Conservation (phyloP, 1,139 yeast genomes). For the Blastobotrys raffinosifermentans region DNA sequence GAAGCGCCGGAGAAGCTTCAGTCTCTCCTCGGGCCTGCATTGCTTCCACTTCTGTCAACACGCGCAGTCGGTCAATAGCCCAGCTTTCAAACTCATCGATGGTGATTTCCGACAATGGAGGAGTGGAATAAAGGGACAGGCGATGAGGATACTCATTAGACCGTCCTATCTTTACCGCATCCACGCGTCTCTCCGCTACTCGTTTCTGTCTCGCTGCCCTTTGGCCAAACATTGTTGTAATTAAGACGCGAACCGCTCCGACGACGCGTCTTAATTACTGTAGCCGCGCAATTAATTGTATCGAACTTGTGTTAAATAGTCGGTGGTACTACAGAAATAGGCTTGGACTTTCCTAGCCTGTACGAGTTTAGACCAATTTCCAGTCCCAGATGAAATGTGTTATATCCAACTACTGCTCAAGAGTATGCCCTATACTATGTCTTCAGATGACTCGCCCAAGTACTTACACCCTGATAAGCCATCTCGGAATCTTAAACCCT, state of each 20-base stretch:
- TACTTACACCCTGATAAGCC: too few relatives aligned
- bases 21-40: slow-evolving; percentile 49
- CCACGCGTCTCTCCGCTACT: slow-evolving; percentile 68
- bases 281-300: too few relatives aligned
- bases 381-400: too few relatives aligned
- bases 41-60: slow-evolving; percentile 74
- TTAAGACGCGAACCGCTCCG: neutral
- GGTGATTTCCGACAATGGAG: slow-evolving; percentile 82
- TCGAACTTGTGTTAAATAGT: slow-evolving; percentile 1
- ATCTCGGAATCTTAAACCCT: too few relatives aligned
- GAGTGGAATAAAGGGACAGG: slow-evolving; percentile 61
- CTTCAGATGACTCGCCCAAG: too few relatives aligned
- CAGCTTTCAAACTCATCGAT: slow-evolving; percentile 87
- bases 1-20: slow-evolving; percentile 43
- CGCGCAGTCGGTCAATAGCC: slow-evolving; percentile 88
- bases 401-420: too few relatives aligned
- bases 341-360: slow-evolving; percentile 1
- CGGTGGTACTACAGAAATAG: slow-evolving; percentile 1
- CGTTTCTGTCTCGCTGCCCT: slow-evolving; percentile 49
- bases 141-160: slow-evolving; percentile 42
- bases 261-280: neutral
- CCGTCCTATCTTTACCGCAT: slow-evolving; percentile 35
- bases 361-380: neutral
- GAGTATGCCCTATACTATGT: too few relatives aligned
- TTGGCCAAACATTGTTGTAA: neutral